A percentile compares a stretch with the other conserved stretches of the same genome.
Conservation (phyloP, 2,329 filamentous ascomycete genomes). For the Fusarium tanahbumbuense region DNA sequence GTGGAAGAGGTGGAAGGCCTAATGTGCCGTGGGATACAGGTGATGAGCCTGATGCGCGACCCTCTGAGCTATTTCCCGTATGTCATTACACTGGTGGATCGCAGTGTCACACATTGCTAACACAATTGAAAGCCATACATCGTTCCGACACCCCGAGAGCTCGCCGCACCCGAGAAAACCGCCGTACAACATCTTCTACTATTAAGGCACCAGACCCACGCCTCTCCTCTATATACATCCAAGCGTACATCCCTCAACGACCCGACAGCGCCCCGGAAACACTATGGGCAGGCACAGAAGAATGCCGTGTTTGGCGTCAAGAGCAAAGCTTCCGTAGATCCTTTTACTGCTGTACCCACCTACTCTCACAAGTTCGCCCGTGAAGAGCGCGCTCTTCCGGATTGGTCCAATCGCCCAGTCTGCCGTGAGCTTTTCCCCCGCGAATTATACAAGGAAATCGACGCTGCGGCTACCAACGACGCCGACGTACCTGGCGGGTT, state of each 20-base stretch:
- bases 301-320: constrained; percentile 67
- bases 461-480: constrained; percentile 54
- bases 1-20: constrained; percentile 58
- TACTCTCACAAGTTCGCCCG: constrained; percentile 67
- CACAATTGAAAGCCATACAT: constrained; percentile 58
- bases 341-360: constrained; percentile 68
- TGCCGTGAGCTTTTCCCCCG: constrained; percentile 65
- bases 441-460: constrained; percentile 67
- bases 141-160: constrained; percentile 59
- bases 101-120: constrained; percentile 16
- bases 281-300: constrained; percentile 68
- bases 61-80: constrained; percentile 70
- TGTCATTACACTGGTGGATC: constrained; percentile 35
- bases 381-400: constrained; percentile 64
- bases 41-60: constrained; percentile 67
- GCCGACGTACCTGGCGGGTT: constrained; percentile 49
- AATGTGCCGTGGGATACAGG: constrained; percentile 64
- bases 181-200: constrained; percentile 65
- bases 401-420: constrained; percentile 63
- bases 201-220: constrained; percentile 67
- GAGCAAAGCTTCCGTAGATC: constrained; percentile 67
- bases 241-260: constrained; percentile 58
- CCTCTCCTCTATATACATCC: constrained; percentile 67
- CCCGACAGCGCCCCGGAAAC: constrained; percentile 54
- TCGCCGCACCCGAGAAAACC: constrained; percentile 59